Evolutionary conservation across 2,329 filamentous ascomycete species (phyloP), one percentile per base, ranked within the genome.

Genomic region (Colletotrichum sp.): DNA sequence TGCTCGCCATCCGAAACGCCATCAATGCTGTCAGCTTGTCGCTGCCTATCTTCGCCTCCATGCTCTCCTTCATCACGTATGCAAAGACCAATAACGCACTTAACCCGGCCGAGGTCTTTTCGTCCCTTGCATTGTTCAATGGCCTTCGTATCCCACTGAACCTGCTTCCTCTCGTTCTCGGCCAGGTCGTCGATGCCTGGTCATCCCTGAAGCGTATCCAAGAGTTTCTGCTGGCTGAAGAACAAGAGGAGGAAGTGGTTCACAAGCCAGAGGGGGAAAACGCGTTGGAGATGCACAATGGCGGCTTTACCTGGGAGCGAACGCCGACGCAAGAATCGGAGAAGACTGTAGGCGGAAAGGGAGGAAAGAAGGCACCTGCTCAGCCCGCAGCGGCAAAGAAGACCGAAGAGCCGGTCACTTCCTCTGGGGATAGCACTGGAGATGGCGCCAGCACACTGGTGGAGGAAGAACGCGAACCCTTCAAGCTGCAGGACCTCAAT

Each of bases 51-150:
- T 98, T 98, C 79, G 96, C 96, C 0, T 97, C 96, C 2, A 98
- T 98, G 95, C 84, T 98, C 55, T 92, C 96, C 0, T 98, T 98
- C 83, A 96, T 98, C 84, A 96, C 95, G 0, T 94, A 92, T 79
- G 93, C 92, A 2, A 84, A 93, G 48, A 90, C 92, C 2, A 88
- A 94, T 73, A 93, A 96, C 79, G 83, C 84, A 32, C 89, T 98
- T 21, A 87, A 91, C 2, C 93, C 97, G 1, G 95, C 96, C 0
- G 88, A 92, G 28, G 90, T 98, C 43, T 98, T 99, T 86, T 98
- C 96, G 0, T 98, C 96, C 0, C 89, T 98, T 16, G 96, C 96
- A 1, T 86, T 98, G 9, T 99, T 98, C 89, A 98, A 98, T 83
- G 93, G 94, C 7, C 89, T 99, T 58, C 92, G 97, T 56, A 91